Base-by-base conservation (phyloP, 1,139 yeast genomes). In the Wickerhamomyces sp. region DNA sequence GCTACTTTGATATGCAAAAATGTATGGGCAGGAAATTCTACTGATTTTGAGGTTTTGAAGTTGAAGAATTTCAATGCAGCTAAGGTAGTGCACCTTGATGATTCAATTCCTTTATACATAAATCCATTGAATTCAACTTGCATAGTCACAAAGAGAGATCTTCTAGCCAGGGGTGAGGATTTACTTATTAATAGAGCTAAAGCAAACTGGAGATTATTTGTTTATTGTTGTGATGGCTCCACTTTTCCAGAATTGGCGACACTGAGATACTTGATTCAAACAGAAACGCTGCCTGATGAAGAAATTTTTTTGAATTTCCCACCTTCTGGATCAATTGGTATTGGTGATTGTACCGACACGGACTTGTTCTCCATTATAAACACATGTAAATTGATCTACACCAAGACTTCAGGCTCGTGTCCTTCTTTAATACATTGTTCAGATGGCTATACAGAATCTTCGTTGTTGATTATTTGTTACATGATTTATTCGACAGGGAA, bases 361-460 rank as follows among this genome's bases (percentile, higher is more conserved):
- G 77, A 76, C 46, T 59, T 85, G 35, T 64, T 76, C 40, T 67
- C 78, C 8, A 71, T 85, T 31, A 63, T 84, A 30, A 82, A 82
- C 55, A 64, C 78, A 7, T 82, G 90, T 60, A 82, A 78, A 50
- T 59, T 80, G 40, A 56, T 81, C 6, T 76, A 77, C 51, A 59
- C 67, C 28, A 68, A 64, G 17, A 61, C 70, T 29, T 46, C 59
- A 1, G 36, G 45, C 10, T 54, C 56, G 14, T 21, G 35, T 4
- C 63, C 59, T 4, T 42, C 60, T 2, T 52, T 90, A 45, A 67
- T 89, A 14, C 83, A 81, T 57, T 89, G 96, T 56, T 76, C 86
- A 4, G 97, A 90, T 63, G 97, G 97, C 0, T 90, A 89, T 60
- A 88, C 97, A 0, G 97, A 90, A 57, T 84, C 90, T 45, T 81